Evolutionary conservation across 2,329 filamentous ascomycete species (phyloP).

Genomic region (Fusarium torreyae): DNA sequence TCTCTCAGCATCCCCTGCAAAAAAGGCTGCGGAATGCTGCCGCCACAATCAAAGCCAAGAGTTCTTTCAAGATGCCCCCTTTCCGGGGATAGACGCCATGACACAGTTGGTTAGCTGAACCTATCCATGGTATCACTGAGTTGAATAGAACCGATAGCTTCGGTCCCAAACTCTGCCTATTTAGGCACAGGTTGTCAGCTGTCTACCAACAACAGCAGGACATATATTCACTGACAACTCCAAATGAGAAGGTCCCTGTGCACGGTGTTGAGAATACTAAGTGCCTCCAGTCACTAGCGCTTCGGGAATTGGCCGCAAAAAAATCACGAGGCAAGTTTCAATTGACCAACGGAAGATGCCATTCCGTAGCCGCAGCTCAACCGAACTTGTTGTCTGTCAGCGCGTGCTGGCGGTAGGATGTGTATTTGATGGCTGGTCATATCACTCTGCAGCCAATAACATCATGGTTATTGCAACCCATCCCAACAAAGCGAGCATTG

Average conservation of each 20-base stretch:
- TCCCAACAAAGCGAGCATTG: neutral
- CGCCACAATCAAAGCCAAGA: slow-evolving; percentile 48
- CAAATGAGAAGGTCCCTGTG: slow-evolving; percentile 5
- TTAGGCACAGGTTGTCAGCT: slow-evolving; percentile 1
- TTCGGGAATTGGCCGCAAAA: slow-evolving; percentile 2
- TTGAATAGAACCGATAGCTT: slow-evolving; percentile 44
- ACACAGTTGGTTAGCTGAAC: slow-evolving; percentile 36
- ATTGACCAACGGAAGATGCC: slow-evolving; percentile 24
- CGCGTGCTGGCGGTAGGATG: slow-evolving; percentile 19
- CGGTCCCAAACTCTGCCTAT: slow-evolving; percentile 31
- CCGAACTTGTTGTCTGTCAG: neutral
- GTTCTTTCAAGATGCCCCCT: slow-evolving; percentile 43
- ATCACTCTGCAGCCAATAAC: slow-evolving; percentile 28
- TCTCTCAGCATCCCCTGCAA: slow-evolving; percentile 41
- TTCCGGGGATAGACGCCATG: slow-evolving; percentile 46
- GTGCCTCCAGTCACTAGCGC: slow-evolving; percentile 1
- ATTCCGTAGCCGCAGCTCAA: slow-evolving; percentile 2
- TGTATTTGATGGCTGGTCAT: slow-evolving; percentile 37
- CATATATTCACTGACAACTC: slow-evolving; percentile 25
- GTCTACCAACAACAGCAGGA: slow-evolving; percentile 10
- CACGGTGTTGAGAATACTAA: neutral
- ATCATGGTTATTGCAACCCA: slow-evolving; percentile 4
- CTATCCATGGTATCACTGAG: slow-evolving; percentile 24
- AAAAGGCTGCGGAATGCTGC: slow-evolving; percentile 51
- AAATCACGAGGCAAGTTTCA: slow-evolving; percentile 20